These are phyloP conservation scores for Podaxis mareebaensis DNA, from an alignment of 768 basidiomycete species.

Conservation along the genomic window DNA sequence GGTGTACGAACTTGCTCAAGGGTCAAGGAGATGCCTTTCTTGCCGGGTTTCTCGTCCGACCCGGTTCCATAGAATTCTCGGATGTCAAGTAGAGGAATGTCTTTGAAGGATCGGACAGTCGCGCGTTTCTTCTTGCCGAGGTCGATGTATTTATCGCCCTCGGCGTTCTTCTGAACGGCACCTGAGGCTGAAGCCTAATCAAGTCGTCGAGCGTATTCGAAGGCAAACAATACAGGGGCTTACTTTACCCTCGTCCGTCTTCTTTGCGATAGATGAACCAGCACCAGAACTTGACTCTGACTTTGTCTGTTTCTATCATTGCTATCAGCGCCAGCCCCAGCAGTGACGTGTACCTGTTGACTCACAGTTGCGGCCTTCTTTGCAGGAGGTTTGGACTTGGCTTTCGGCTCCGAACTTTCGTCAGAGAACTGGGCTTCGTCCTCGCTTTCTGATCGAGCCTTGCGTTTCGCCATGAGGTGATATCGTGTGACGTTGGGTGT, in stretches of 20 bases:
- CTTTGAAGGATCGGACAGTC: slow-evolving; percentile 53
- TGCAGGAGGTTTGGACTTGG: slow-evolving; percentile 6
- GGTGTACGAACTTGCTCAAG: slow-evolving; percentile 56
- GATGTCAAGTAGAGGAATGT: slow-evolving; percentile 62
- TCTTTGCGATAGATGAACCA: not conserved
- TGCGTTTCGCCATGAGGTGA: slow-evolving; percentile 29
- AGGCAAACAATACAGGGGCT: not conserved
- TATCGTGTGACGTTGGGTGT: too few species aligned
- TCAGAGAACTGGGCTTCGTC: slow-evolving; percentile 12
- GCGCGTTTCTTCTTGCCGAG: slow-evolving; percentile 74
- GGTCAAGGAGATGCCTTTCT: slow-evolving; percentile 74
- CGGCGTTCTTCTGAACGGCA: slow-evolving; percentile 30
- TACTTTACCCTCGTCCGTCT: not conserved
- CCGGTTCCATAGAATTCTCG: slow-evolving; percentile 66
- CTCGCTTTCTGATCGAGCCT: slow-evolving; percentile 22
- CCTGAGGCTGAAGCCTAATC: slow-evolving; percentile 12
- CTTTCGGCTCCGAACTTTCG: slow-evolving; percentile 11
- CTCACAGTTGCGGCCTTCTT: slow-evolving; percentile 20
- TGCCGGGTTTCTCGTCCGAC: slow-evolving; percentile 70
- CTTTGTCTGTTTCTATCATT: not conserved
- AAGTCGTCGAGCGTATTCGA: not conserved
- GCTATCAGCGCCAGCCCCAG: not conserved
- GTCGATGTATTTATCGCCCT: slow-evolving; percentile 61
- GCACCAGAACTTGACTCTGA: not conserved
- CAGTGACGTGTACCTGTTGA: not conserved